Percentiles rank a stretch among this genome's conserved stretches.
Evolutionary conservation across 1,139 yeast genomes (phyloP).

Genomic region (Saccharomyces hybrid): DNA sequence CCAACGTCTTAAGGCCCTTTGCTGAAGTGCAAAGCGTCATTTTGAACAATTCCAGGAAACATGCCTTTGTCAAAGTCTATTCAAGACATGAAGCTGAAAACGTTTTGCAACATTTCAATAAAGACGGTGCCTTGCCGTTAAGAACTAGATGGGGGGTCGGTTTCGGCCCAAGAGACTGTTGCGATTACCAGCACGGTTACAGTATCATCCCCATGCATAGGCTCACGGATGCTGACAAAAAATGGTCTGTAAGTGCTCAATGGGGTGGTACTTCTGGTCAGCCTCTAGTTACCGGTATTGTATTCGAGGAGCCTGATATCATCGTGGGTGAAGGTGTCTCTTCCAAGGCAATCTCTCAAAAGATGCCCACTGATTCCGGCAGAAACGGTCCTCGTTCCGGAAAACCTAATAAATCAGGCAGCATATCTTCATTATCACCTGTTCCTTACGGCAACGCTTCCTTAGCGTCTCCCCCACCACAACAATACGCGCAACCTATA

Average conservation of each 20-base stretch:
- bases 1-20: conserved; percentile 65
- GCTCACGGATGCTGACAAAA: conserved; percentile 85
- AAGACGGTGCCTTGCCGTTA: conserved; percentile 48
- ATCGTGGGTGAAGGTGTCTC: conserved; percentile 93
- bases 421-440: conserved; percentile 11
- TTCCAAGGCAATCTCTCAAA: conserved; percentile 82
- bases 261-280: conserved; percentile 97
- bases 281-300: conserved; percentile 73
- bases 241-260: conserved; percentile 85
- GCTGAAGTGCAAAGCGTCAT: conserved; percentile 94
- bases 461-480: conserved; percentile 8
- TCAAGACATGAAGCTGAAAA: conserved; percentile 90
- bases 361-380: conserved; percentile 82
- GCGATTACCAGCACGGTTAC: conserved; percentile 86
- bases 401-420: conserved; percentile 26
- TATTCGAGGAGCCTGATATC: conserved; percentile 94
- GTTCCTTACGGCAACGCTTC: conserved; percentile 5
- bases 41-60: conserved; percentile 79
- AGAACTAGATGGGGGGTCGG: conserved; percentile 99
- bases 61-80: conserved; percentile 93
- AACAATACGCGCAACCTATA: conserved; percentile 13
- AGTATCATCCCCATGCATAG: conserved; percentile 80
- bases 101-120: conserved; percentile 52
- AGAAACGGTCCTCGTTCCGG: conserved; percentile 80
- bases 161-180: conserved; percentile 96